These are phyloP conservation scores for Deakozyma indianensis DNA, from an alignment of 805 yeast genomes.

Conservation along the genomic window DNA sequence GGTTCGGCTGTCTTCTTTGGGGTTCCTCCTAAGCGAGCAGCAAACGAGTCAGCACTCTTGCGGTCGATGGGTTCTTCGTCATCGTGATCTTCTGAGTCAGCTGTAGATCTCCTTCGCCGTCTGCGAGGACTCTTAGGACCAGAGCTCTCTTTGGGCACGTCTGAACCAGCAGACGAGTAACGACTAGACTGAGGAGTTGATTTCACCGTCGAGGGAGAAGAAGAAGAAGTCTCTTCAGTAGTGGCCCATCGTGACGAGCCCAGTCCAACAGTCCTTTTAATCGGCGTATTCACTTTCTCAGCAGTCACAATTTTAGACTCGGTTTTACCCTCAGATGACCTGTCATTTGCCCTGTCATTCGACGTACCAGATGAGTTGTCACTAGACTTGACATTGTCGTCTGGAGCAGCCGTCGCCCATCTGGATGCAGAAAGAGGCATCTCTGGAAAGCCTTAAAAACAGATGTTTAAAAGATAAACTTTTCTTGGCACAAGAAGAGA, in stretches of 20 bases:
- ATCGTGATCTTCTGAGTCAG: background rate
- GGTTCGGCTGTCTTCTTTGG: background rate
- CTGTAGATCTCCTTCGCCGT: background rate
- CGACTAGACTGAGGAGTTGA: too few relatives aligned
- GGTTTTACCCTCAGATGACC: background rate
- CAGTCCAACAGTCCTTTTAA: too few relatives aligned
- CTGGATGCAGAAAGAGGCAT: background rate
- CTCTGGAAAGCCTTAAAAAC: too few relatives aligned
- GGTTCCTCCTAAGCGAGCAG: background rate
- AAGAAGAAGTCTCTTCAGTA: background rate
- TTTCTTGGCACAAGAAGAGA: too few relatives aligned
- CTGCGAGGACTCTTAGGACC: background rate
- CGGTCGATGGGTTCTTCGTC: background rate
- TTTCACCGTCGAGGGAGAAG: too few relatives aligned
- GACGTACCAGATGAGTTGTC: too few relatives aligned
- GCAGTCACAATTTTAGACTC: background rate
- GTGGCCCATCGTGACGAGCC: background rate
- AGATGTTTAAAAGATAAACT: too few relatives aligned
- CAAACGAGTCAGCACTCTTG: background rate
- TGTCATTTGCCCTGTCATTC: background rate
- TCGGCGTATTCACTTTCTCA: too few relatives aligned
- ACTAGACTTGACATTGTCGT: too few relatives aligned
- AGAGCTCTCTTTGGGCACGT: too few relatives aligned
- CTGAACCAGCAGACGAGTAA: too few relatives aligned
- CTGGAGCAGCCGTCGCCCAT: too few relatives aligned